Base-by-base conservation (phyloP, 2,329 filamentous ascomycete species). In the Paraconiothyrium brasiliense region DNA sequence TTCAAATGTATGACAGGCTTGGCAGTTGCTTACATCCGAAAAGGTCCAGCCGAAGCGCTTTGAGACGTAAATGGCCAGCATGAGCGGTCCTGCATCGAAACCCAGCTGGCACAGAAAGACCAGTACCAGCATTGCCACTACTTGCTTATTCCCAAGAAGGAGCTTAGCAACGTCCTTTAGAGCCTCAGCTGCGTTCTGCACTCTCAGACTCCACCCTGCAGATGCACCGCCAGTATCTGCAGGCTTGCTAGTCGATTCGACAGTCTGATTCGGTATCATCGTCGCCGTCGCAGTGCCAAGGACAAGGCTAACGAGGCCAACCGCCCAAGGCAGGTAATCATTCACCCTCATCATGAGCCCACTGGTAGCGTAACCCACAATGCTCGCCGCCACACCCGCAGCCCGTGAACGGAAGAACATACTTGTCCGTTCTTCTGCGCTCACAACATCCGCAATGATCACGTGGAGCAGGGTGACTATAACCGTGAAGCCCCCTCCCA, bases 41-140 rank as follows among this genome's bases (percentile, higher is more conserved):
- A 70, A 68, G 1, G 22, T 55, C 68, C 68, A 70, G 1, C 60
- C 61, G 39, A 63, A 70, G 1, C 66, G 60, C 48, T 68, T 68
- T 13, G 64, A 68, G 13, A 70, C 58, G 20, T 68, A 68, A 24
- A 70, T 66, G 2, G 63, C 54, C 43, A 70, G 27, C 64, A 70
- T 67, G 37, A 64, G 44, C 0, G 66, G 64, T 1, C 68, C 58
- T 10, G 63, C 62, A 54, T 70, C 68, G 37, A 60, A 68, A 11
- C 66, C 66, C 2, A 70, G 44, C 52, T 70, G 68, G 35, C 62
- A 64, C 10, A 68, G 11, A 24, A 68, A 65, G 4, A 65, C 63
- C 5, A 68, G 32, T 0, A 59, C 9, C 34, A 70, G 43, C 58
- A 70, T 66, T 0, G 47, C 44, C 4, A 62, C 9, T 3, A 68